phyloP scores from a whole-genome alignment of 2,329 filamentous ascomycete genomes.

The Botrytis elliptica region DNA sequence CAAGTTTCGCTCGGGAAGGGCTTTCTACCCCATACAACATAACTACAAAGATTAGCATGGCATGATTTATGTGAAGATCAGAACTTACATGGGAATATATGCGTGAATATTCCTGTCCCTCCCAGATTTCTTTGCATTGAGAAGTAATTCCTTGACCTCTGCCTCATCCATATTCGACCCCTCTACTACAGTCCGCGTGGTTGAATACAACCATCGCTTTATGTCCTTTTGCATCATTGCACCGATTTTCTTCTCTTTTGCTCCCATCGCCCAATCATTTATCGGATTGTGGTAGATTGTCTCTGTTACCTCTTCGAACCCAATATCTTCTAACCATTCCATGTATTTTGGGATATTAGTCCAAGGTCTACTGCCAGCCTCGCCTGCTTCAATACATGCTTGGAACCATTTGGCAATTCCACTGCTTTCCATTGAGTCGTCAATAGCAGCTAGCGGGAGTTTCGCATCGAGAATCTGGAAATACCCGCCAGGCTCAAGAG shows the following conservation, averaged over 20 bases:
- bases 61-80: neutral
- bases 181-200: neutral
- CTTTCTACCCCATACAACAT: slow-evolving; percentile 13
- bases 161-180: slow-evolving; percentile 4
- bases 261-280: slow-evolving; percentile 51
- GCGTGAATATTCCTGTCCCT: slow-evolving; percentile 9
- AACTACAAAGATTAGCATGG: neutral
- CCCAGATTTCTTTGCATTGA: neutral
- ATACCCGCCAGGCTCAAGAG: slow-evolving; percentile 27
- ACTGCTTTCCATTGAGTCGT: slow-evolving; percentile 30
- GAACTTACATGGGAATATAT: slow-evolving; percentile 8
- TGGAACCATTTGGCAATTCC: slow-evolving; percentile 26
- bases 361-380: slow-evolving; percentile 24
- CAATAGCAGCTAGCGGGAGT: slow-evolving; percentile 25
- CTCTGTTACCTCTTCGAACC: slow-evolving; percentile 55
- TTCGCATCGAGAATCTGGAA: slow-evolving; percentile 25
- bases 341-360: slow-evolving; percentile 25
- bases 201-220: neutral
- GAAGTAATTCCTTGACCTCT: neutral
- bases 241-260: slow-evolving; percentile 29
- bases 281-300: slow-evolving; percentile 52
- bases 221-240: slow-evolving; percentile 27
- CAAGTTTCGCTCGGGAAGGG: neutral
- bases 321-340: slow-evolving; percentile 42
- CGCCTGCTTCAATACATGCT: slow-evolving; percentile 23